phyloP scores from a whole-genome alignment of 2,329 filamentous ascomycete genomes.

The Zymoseptoria crescenta region DNA sequence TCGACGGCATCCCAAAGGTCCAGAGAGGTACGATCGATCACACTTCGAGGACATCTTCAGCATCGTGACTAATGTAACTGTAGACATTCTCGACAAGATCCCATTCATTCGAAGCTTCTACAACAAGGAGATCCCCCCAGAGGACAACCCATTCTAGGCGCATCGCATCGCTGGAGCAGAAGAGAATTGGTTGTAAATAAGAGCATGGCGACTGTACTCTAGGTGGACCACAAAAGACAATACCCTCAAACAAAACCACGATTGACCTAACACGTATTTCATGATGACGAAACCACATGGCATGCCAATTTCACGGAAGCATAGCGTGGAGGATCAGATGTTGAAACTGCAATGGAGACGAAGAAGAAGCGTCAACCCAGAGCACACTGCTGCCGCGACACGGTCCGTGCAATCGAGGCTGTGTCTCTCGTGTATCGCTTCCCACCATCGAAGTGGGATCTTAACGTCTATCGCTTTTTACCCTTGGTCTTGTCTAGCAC shows the following conservation, averaged over 20 bases:
- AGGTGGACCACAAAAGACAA: not conserved
- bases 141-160: slow-evolving; percentile 54
- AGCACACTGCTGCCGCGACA: too few relatives aligned
- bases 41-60: not conserved
- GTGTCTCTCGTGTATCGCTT: too few relatives aligned
- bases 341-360: too few relatives aligned
- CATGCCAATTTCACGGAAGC: not conserved
- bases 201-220: slow-evolving; percentile 1
- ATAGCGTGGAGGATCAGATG: too few relatives aligned
- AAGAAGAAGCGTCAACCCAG: too few relatives aligned
- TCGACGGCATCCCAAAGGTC: slow-evolving; percentile 49
- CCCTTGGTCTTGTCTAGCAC: slow-evolving; percentile 62
- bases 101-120: slow-evolving; percentile 52
- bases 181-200: not conserved
- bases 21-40: slow-evolving; percentile 8
- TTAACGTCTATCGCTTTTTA: slow-evolving; percentile 42
- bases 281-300: not conserved
- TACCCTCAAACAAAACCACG: not conserved
- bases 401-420: too few relatives aligned
- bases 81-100: slow-evolving; percentile 44
- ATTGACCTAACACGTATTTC: not conserved
- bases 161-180: not conserved
- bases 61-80: not conserved
- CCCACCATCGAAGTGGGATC: too few relatives aligned
- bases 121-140: slow-evolving; percentile 50